Base-by-base conservation (phyloP, 1,284 basidiomycete genomes). In the Moniliophthora roreri region DNA sequence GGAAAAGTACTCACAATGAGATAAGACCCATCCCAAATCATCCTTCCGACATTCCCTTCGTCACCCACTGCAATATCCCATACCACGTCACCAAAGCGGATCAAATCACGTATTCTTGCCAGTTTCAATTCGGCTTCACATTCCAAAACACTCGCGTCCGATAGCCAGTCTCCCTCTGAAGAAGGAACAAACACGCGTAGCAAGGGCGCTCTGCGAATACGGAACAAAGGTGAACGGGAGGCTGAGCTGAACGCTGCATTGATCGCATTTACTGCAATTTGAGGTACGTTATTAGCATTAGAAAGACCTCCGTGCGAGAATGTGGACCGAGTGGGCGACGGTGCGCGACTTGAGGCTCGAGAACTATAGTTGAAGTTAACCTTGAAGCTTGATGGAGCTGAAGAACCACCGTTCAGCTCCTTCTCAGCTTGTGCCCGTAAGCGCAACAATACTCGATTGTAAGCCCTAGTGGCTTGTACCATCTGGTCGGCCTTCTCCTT, bases 1-100 rank as follows among this genome's bases (percentile, higher is more conserved):
- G n/a, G n/a, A n/a, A 55, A 48, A 20, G 50, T 52, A 73, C 78
- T 69, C 63, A 92, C 89, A 60, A 92, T 81, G 8, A 93, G 76
- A 69, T 91, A 92, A 57, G 80, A 82, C 23, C 89, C 90, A 64
- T 92, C 90, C 88, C 89, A 93, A 8, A 91, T 74, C 67, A 93
- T 66, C 58, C 87, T 70, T 13, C 90, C 90, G 1, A 84, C 75
- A 66, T 93, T 93, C 1, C 85, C 87, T 64, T 92, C 89, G 62
- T 92, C 89, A 2, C 87, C 87, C 1, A 89, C 85, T 2, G 89
- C 90, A 11, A 84, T 74, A 63, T 92, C 90, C 89, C 89, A 92
- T 10, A 92, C 80, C 1, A 92, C 81, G 65, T 93, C 90, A 0
- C 90, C 90, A 20, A 82, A 72, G 36, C 85, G 74, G 66, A 93